Evolutionary conservation across 169 alveolate genomes (phyloP), one percentile per base, ranked within the genome.

Genomic region (Eimeria praecox): DNA sequence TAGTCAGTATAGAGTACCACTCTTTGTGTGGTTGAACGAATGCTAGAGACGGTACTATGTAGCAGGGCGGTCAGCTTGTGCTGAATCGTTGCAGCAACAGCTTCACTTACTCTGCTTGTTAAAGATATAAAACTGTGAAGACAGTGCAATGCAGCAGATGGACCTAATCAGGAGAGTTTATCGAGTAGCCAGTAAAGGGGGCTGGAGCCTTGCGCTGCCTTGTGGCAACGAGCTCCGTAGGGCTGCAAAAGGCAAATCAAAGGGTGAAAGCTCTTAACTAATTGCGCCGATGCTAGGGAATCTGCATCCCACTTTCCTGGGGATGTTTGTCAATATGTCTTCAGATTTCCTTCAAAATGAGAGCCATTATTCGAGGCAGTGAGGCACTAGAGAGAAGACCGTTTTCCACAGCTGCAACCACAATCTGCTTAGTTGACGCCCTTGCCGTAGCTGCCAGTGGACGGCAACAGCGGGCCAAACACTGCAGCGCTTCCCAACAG

Each of bases 321-420:
- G 10, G 94, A 14, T 59, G 59, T 49, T 14, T 40, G 66, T 42
- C 42, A 46, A 54, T 30, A 5, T 59, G 59, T 44, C 20, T 46
- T 38, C 94, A 87, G 94, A 64, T 22, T 40, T 52, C 66, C 83
- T 87, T 3, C 94, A 87, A 54, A 38, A 64, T 52, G 82, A 62
- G 8, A 87, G 94, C 64, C 94, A 64, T 10, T 87, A 87, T 62
- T 87, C 94, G 18, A 87, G 94, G 44, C 69, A 62, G 94, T 87
- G 82, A 62, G 94, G 30, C 83, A 9, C 10, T 24, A 44, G 83
- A 27, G 30, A 87, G n/a, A 44, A 40, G 3, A 38, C 38, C 38
- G 78, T 5, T 30, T 62, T 85, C 54, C 44, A 54, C 38, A n/a
- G 92, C 71, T 80, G 49, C 69, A 30, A 24, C 59, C 20, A 46